These are phyloP conservation scores for Monosporozyma yasuniensis DNA, from an alignment of 805 yeast species.

Conservation along the genomic window DNA sequence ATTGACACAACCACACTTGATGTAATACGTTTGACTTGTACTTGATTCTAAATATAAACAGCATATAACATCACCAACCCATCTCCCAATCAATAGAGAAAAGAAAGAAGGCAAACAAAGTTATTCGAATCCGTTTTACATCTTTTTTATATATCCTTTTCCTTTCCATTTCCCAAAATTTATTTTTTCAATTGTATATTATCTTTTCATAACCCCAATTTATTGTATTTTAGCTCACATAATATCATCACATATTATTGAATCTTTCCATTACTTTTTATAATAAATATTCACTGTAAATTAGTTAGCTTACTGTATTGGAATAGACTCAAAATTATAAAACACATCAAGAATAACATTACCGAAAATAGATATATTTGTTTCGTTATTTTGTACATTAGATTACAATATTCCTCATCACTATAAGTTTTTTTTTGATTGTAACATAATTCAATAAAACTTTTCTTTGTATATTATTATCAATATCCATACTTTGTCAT, in stretches of 20 bases:
- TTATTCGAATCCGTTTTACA: neutral
- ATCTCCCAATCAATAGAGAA: neutral
- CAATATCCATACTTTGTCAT: neutral
- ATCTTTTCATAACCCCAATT: neutral
- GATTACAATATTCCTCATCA: neutral
- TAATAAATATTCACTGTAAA: conserved; percentile 7
- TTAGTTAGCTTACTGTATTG: conserved; percentile 1
- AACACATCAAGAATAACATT: neutral
- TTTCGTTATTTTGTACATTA: conserved; percentile 1
- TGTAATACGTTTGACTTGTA: neutral
- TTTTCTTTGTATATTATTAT: neutral
- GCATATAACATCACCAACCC: neutral
- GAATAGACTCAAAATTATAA: neutral
- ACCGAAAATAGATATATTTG: neutral
- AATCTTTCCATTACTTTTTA: neutral
- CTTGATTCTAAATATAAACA: neutral
- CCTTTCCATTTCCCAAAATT: neutral
- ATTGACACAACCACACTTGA: neutral
- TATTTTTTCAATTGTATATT: conserved; percentile 1
- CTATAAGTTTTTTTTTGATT: neutral
- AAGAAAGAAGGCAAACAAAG: neutral
- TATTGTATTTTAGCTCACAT: conserved; percentile 1
- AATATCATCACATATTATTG: neutral
- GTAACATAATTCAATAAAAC: neutral
- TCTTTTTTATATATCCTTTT: neutral